Conservation (phyloP, 2,329 filamentous ascomycete species). For the Xylariaceae sp. region DNA sequence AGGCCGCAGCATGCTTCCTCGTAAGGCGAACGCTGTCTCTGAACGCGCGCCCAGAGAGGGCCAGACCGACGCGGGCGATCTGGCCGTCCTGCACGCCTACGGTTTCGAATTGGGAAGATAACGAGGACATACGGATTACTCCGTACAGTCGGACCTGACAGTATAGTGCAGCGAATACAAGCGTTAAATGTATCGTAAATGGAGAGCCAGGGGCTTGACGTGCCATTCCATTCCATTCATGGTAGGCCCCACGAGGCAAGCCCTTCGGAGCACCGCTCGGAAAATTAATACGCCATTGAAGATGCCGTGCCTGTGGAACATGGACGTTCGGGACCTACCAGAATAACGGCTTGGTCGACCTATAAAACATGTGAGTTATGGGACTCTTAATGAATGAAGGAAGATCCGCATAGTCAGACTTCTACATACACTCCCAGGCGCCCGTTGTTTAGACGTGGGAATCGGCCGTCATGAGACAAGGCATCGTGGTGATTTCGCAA, state of each 20-base stretch:
- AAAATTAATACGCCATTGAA: not conserved
- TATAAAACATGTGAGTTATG: not conserved
- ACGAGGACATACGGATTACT: not conserved
- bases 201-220: not conserved
- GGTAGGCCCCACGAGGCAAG: slow-evolving; percentile 1
- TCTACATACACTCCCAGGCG: not conserved
- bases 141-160: not conserved
- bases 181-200: not conserved
- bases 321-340: not conserved
- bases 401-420: too few species aligned
- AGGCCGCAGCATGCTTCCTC: not conserved
- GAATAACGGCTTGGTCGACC: not conserved
- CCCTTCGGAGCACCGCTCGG: slow-evolving; percentile 1
- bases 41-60: not conserved
- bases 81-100: not conserved
- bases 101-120: not conserved
- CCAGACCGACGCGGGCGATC: too few species aligned
- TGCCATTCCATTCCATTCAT: not conserved
- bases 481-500: not conserved
- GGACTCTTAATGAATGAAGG: not conserved
- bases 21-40: not conserved
- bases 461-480: not conserved
- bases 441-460: not conserved
- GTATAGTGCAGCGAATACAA: not conserved
- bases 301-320: not conserved